A percentile compares a stretch with the other conserved stretches of the same genome.
These are phyloP conservation scores for Eucalyptus sideroxylon DNA, from an alignment of 345 rosid genomes.

Conservation along the genomic window DNA sequence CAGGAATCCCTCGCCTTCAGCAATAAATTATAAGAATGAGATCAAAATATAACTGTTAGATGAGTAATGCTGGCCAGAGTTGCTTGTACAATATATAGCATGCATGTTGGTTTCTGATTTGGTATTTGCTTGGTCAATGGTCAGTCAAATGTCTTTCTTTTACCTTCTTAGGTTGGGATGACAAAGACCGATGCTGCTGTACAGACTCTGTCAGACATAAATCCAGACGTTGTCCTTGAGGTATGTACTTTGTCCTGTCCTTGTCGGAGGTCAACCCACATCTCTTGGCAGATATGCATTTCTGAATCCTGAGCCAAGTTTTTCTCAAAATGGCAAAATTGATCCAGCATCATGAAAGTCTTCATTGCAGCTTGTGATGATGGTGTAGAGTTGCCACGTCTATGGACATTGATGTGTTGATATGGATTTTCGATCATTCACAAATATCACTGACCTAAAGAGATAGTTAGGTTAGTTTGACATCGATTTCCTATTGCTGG, in stretches of 20 bases:
- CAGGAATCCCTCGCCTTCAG: background rate
- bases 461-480: background rate
- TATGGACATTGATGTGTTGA: background rate
- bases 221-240: constrained; percentile 91
- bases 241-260: constrained; percentile 5
- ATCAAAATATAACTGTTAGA: background rate
- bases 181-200: constrained; percentile 99
- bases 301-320: background rate
- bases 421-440: background rate
- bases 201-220: constrained; percentile 90
- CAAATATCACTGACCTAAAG: background rate
- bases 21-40: background rate
- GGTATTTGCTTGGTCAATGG: background rate
- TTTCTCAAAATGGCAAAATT: background rate
- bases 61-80: background rate
- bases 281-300: background rate
- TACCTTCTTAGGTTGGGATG: constrained; percentile 66
- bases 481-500: background rate
- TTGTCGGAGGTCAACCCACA: background rate
- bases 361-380: background rate
- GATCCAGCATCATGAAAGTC: background rate
- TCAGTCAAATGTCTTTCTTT: background rate
- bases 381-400: background rate
- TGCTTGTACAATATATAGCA: background rate
- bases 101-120: background rate